Conservation (phyloP, 2,329 filamentous ascomycete genomes). For the Penicillium olsonii region DNA sequence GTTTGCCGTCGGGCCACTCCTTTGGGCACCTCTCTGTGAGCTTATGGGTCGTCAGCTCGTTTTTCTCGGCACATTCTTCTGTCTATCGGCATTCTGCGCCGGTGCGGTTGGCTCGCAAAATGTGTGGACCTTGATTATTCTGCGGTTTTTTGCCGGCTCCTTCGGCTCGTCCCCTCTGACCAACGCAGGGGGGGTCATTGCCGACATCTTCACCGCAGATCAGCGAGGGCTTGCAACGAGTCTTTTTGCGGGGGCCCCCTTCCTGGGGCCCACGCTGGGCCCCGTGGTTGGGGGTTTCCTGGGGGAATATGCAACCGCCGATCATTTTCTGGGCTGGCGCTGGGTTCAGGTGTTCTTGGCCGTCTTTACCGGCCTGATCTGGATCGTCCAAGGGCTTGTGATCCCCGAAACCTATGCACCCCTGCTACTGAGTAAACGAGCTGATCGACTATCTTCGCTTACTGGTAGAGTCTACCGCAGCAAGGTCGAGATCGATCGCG, state of each 20-base stretch:
- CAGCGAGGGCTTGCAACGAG: constrained; percentile 45
- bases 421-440: constrained; percentile 49
- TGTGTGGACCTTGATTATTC: constrained; percentile 59
- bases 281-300: constrained; percentile 57
- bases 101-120: constrained; percentile 58
- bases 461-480: constrained; percentile 47
- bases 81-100: constrained; percentile 60
- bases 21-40: constrained; percentile 36
- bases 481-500: constrained; percentile 35
- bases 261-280: constrained; percentile 52
- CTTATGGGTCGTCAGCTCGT: constrained; percentile 50
- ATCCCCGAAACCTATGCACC: constrained; percentile 52
- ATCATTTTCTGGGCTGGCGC: constrained; percentile 39
- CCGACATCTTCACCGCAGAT: constrained; percentile 47
- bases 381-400: constrained; percentile 42
- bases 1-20: constrained; percentile 41
- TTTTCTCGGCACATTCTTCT: constrained; percentile 59
- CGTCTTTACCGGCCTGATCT: constrained; percentile 47
- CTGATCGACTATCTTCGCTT: constrained; percentile 44
- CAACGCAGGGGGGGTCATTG: constrained; percentile 50
- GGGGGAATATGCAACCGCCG: constrained; percentile 36
- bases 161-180: constrained; percentile 48
- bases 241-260: constrained; percentile 46
- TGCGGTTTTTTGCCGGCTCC: constrained; percentile 58
- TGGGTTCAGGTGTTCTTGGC: constrained; percentile 49